Conservation (phyloP, 331 rosid genomes). For the Acacia pycnantha region DNA sequence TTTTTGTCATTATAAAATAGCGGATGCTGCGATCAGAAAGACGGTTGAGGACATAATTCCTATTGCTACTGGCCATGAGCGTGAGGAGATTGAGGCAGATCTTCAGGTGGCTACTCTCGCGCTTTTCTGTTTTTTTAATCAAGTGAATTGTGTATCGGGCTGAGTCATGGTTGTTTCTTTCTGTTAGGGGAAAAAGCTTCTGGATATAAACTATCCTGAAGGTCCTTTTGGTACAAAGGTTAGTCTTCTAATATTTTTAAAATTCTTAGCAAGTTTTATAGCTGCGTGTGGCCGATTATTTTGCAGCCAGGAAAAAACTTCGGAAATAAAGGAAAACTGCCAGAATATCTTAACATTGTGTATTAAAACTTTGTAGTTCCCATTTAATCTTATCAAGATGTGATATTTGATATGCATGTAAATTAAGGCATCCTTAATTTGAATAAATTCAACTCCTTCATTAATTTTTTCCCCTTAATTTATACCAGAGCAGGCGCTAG, state of each 20-base stretch:
- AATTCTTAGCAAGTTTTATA: neutral
- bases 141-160: neutral
- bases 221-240: constrained; percentile 96
- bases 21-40: constrained; percentile 47
- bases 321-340: neutral
- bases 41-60: constrained; percentile 83
- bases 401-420: neutral
- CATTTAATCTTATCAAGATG: constrained; percentile 7
- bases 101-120: constrained; percentile 48
- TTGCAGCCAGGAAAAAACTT: neutral
- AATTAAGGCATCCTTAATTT: neutral
- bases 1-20: constrained; percentile 17
- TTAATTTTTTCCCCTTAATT: too few relatives aligned
- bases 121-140: neutral
- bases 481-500: neutral
- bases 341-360: neutral
- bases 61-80: constrained; percentile 94
- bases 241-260: constrained; percentile 19
- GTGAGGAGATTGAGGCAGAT: constrained; percentile 85
- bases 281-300: neutral
- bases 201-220: constrained; percentile 61
- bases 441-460: neutral
- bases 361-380: neutral
- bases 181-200: constrained; percentile 58
- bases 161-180: neutral